phyloP scores from a whole-genome alignment of 345 rosid species.

The Arabidopsis thaliana region TAIR10.1 NC_003076.8:13602001-13602500 shows the following conservation, averaged over 20 bases:
- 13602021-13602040: too few species aligned
- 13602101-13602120: not conserved
- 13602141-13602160: not conserved
- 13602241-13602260: constrained; percentile 18
- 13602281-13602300: not conserved
- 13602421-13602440: too few species aligned
- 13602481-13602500: too few species aligned
- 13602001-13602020: not conserved
- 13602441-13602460: too few species aligned
- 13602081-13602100: not conserved
- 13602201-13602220: constrained; percentile 79
- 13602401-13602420: too few species aligned
- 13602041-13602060: not conserved
- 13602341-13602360: too few species aligned
- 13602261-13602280: not conserved
- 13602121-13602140: too few species aligned
- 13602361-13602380: too few species aligned
- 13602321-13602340: too few species aligned
- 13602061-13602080: not conserved
- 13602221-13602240: constrained; percentile 51
- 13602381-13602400: too few species aligned
- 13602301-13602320: not conserved
- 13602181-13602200: constrained; percentile 76
- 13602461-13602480: too few species aligned
- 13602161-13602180: constrained; percentile 58